Conservation (phyloP, 1,284 basidiomycete species). For the Fomitiporia mediterranea region DNA sequence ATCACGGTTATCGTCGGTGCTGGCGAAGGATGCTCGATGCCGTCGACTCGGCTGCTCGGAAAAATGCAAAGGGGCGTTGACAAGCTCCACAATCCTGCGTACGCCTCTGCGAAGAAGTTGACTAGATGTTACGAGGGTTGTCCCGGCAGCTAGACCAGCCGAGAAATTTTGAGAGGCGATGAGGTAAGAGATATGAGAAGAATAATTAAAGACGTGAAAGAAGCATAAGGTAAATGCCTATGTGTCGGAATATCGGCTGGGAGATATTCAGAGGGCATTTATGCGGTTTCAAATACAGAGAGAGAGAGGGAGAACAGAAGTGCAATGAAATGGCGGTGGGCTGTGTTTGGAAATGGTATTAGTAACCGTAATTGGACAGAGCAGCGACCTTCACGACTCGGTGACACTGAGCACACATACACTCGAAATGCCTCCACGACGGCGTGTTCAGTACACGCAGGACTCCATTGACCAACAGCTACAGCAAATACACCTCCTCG, state of each 20-base stretch:
- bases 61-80: background rate
- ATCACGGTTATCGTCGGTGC: no score
- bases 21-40: background rate
- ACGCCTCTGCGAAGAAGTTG: background rate
- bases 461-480: slow-evolving; percentile 80
- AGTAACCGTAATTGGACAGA: background rate
- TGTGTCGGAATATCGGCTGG: background rate
- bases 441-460: slow-evolving; percentile 69
- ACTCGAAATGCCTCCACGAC: slow-evolving; percentile 62
- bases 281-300: no score
- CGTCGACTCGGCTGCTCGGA: background rate
- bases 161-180: background rate
- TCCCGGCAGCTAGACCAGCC: background rate
- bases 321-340: background rate
- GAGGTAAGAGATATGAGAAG: background rate
- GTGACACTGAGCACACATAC: background rate
- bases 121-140: background rate
- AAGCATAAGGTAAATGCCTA: background rate
- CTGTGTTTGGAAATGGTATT: background rate
- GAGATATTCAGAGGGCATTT: no score
- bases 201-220: background rate
- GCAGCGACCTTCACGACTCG: background rate
- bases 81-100: slow-evolving; percentile 3
- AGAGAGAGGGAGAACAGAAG: no score
- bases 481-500: slow-evolving; percentile 82